phyloP scores from a whole-genome alignment of 257 asterid species.

The Capsicum rhomboideum region DNA sequence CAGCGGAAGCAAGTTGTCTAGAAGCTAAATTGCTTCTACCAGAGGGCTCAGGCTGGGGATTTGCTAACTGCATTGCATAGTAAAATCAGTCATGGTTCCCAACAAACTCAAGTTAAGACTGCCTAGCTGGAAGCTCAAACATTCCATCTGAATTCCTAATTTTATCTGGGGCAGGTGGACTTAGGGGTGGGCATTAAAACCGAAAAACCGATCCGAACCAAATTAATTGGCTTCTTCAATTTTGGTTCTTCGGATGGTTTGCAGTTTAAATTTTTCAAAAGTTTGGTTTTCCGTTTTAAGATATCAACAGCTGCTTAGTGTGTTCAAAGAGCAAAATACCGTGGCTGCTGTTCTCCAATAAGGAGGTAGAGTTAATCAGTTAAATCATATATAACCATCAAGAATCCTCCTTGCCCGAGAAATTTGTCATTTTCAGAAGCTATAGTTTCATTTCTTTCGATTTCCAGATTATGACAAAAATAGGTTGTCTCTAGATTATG shows the following conservation, averaged over 20 bases:
- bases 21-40: slow-evolving; percentile 57
- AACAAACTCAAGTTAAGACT: background rate
- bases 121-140: background rate
- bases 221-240: background rate
- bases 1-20: slow-evolving; percentile 47
- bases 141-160: background rate
- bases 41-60: slow-evolving; percentile 63
- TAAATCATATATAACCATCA: background rate
- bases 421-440: background rate
- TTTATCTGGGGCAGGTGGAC: background rate
- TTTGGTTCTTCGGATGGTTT: background rate
- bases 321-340: background rate
- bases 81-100: slow-evolving; percentile 4
- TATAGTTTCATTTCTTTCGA: background rate
- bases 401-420: background rate
- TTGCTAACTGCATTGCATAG: slow-evolving; percentile 57
- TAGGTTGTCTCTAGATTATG: slow-evolving; percentile 12
- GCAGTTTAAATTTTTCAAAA: background rate
- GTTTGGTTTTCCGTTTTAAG: background rate
- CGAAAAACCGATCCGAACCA: background rate
- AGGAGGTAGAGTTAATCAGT: background rate
- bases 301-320: background rate
- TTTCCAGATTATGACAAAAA: slow-evolving; percentile 55
- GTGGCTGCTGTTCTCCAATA: background rate
- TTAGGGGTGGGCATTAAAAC: background rate